A percentile compares a stretch with the other conserved stretches of the same genome.
Conservation (phyloP, 2,329 filamentous ascomycete genomes). For the Alternaria postmessia region DNA sequence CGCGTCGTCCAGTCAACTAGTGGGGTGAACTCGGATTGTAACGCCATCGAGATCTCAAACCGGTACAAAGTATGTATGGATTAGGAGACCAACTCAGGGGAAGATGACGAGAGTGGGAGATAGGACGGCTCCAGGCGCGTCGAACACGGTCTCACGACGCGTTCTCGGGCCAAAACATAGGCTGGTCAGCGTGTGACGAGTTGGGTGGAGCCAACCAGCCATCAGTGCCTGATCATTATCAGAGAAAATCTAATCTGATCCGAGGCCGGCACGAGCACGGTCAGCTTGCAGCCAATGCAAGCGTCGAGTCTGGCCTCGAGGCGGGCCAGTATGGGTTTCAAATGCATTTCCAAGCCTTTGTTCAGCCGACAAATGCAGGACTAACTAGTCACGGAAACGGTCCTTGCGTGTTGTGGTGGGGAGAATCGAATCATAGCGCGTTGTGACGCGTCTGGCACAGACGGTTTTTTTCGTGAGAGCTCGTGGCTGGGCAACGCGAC, state of each 20-base stretch:
- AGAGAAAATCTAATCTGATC: slow-evolving; percentile 41
- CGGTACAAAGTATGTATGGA: neutral
- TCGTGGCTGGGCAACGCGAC: slow-evolving; percentile 39
- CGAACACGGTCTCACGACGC: slow-evolving; percentile 4
- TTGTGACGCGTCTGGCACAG: slow-evolving; percentile 42
- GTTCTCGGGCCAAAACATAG: slow-evolving; percentile 3
- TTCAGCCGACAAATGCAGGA: slow-evolving; percentile 37
- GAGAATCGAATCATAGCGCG: slow-evolving; percentile 42
- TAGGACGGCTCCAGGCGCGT: slow-evolving; percentile 14
- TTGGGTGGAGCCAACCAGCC: slow-evolving; percentile 16
- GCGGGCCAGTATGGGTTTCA: slow-evolving; percentile 19
- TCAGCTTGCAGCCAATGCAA: slow-evolving; percentile 26
- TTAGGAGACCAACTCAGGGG: neutral
- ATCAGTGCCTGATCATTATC: slow-evolving; percentile 18
- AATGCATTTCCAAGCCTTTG: slow-evolving; percentile 42
- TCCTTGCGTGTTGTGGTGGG: slow-evolving; percentile 44
- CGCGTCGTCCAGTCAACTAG: slow-evolving; percentile 20
- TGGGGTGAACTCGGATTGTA: slow-evolving; percentile 1
- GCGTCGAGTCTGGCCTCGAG: slow-evolving; percentile 15
- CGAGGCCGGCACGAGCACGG: slow-evolving; percentile 23
- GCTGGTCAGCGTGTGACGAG: slow-evolving; percentile 10
- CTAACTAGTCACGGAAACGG: slow-evolving; percentile 34
- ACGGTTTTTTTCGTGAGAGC: slow-evolving; percentile 31
- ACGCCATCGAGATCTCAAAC: slow-evolving; percentile 8
- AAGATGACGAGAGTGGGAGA: neutral